These are phyloP conservation scores for Biscutella laevigata DNA, from an alignment of 441 rosid species.

Conservation along the genomic window DNA sequence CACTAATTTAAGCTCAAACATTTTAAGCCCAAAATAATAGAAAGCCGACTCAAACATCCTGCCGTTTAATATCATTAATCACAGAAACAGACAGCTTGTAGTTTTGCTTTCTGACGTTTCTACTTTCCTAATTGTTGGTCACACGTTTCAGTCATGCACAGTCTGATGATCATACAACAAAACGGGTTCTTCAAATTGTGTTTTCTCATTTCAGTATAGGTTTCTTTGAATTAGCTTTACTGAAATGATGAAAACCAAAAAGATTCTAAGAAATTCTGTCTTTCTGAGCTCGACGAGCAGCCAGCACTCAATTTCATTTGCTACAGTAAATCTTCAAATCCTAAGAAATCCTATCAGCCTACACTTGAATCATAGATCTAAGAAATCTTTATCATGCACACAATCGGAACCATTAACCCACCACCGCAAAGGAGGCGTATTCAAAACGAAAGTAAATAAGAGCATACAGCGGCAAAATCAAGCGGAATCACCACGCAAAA, in stretches of 20 bases:
- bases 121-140: background rate
- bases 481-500: background rate
- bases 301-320: too few species aligned
- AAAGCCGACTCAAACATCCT: background rate
- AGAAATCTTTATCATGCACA: background rate
- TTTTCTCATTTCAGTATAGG: background rate
- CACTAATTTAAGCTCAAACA: too few species aligned
- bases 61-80: background rate
- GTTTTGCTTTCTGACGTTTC: background rate
- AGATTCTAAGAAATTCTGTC: too few species aligned
- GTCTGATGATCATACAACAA: background rate
- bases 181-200: background rate
- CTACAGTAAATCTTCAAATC: too few species aligned
- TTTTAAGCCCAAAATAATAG: background rate
- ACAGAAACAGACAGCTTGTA: background rate
- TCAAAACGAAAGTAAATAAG: background rate
- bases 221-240: too few species aligned
- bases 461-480: background rate
- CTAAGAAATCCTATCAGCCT: too few species aligned
- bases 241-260: too few species aligned
- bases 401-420: background rate
- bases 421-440: background rate
- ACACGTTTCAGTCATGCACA: conserved; percentile 21
- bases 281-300: too few species aligned
- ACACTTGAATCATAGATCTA: too few species aligned